Base-by-base conservation (phyloP, 495 filamentous ascomycete species). In the Corynascus novoguineensis region DNA sequence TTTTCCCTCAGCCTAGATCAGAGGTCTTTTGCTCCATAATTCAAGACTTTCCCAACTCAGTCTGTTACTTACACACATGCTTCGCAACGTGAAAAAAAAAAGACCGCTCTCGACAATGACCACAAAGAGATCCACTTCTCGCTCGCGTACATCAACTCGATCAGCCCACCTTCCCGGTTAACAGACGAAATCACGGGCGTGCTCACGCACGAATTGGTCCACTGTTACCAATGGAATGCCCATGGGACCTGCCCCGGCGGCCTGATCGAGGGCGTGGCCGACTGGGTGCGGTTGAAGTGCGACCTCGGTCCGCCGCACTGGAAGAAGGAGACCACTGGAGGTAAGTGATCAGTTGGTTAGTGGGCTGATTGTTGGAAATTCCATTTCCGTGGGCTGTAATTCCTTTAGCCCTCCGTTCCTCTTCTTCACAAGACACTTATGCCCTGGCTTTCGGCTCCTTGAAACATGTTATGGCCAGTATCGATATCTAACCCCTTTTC, bases 121-220 rank as follows among this genome's bases (percentile, higher is more conserved):
- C 90, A 97, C 75, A 97, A 98, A 66, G 90, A 96, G 65, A 96
- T 98, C 55, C 90, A 96, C 73, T 79, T 97, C 74, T 87, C 82
- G 5, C 81, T 90, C 11, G 73, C 80, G 50, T 96, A 96, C 73
- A 85, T 97, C 63, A 60, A 66, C 32, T 54, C 70, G 14, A 67
- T 71, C 53, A 68, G 74, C 54, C 71, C 75, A 3, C 1, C 64
- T 0, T 50, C 70, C 2, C 75, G 75, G 12, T 69, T 68, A 14
- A 45, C 69, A n/a, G 63, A 80, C 31, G 93, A 98, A 73, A 83
- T 97, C 55, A 71, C 78, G 11, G 93, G 93, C 37, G 90, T 98
- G 3, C 64, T 98, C 9, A 83, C 84, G 0, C 93, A 98, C 69
- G 93, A 98, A 72, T 86, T 97, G 59, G 93, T 97, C 11, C 93